Evolutionary conservation across 352 stramenopile genomes (phyloP), one percentile per base, ranked within the genome.

Genomic region (Aphanomyces invadans): DNA sequence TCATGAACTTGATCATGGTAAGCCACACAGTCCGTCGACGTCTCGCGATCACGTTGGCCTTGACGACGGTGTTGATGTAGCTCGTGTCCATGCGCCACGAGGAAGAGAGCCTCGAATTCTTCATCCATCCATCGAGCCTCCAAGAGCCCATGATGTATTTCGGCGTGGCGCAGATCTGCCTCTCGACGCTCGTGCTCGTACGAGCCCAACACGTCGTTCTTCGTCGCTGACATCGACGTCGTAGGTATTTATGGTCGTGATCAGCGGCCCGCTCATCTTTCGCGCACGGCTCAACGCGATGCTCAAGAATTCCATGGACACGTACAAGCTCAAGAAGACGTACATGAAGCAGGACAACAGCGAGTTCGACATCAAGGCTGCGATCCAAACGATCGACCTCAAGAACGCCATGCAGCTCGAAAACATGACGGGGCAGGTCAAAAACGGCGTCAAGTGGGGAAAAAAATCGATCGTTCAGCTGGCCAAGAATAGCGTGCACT

Each of bases 1-100:
- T 67, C 26, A 67, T 67, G 60, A 67, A 67, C 42, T 51, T 67
- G 21, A 67, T 67, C 32, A 67, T 67, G 60, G 60, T 67, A 46
- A 4, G 45, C 17, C 19, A 21, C 23, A 32, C 23, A 1, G 4
- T 42, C 26, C n/a, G n/a, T n/a, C n/a, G n/a, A n/a, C n/a, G n/a
- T n/a, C n/a, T n/a, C n/a, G n/a, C n/a, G n/a, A n/a, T n/a, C n/a
- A n/a, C n/a, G n/a, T n/a, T n/a, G n/a, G n/a, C n/a, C n/a, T n/a
- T n/a, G n/a, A n/a, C n/a, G n/a, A 4, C 19, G 33, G 11, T 32
- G 15, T 65, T 28, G 17, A 1, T 36, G 12, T 67, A 67, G 60
- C 60, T 67, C n/a, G 60, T 67, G 19, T 49, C 60, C 7, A 36
- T 67, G 23, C 10, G 38, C 10, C 60, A 67, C 33, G 23, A 39